Evolutionary conservation across 805 yeast species (phyloP).

Genomic region (Candida tammaniensis): DNA sequence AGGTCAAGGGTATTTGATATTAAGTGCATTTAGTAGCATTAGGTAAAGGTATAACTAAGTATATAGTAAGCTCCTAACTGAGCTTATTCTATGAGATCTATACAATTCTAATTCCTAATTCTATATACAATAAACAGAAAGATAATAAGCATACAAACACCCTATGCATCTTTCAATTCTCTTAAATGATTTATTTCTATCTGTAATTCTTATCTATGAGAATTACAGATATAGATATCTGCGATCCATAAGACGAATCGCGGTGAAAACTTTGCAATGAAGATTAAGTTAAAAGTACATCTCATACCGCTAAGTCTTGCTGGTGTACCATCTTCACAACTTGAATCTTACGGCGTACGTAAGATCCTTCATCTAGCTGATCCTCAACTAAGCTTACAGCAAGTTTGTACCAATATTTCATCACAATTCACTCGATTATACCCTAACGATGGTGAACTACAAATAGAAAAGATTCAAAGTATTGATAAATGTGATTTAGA

Average conservation of each 20-base stretch:
- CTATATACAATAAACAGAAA: no score
- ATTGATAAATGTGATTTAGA: constrained; percentile 69
- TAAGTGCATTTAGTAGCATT: no score
- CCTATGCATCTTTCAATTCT: no score
- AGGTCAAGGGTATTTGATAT: no score
- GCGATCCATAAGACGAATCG: no score
- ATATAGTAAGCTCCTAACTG: no score
- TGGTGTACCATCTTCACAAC: constrained; percentile 16
- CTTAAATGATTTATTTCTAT: no score
- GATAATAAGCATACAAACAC: no score
- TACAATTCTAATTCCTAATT: no score
- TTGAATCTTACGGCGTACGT: constrained; percentile 25
- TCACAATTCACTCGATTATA: constrained; percentile 59
- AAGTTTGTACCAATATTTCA: constrained; percentile 53
- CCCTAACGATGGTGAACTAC: constrained; percentile 56
- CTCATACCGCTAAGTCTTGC: constrained; percentile 27
- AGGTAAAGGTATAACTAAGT: no score
- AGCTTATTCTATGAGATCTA: no score
- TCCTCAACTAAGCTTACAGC: constrained; percentile 42
- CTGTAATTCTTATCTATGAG: no score
- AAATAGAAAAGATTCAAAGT: constrained; percentile 65
- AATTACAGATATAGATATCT: background rate
- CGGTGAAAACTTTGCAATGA: background rate
- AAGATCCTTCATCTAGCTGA: constrained; percentile 67
- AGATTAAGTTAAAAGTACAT: constrained; percentile 33